Evolutionary conservation across 305 asterid genomes (phyloP).

Genomic region (Solanum chacoense): DNA sequence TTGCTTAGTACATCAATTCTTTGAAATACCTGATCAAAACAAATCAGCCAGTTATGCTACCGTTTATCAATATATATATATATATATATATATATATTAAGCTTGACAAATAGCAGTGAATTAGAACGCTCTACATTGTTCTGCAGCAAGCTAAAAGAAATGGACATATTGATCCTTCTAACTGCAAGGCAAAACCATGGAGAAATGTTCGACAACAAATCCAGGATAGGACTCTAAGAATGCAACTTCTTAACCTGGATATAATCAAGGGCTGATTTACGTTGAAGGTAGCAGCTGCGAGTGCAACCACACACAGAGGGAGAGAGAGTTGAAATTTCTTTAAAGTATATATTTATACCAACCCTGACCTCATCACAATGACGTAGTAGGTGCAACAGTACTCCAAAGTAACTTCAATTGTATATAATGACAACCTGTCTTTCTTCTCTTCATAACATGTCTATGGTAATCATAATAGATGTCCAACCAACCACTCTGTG

Average conservation of each 20-base stretch:
- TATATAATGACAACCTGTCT: neutral
- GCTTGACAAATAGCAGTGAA: neutral
- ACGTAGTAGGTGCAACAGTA: neutral
- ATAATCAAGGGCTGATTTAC: neutral
- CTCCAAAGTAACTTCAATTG: neutral
- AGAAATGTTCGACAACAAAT: neutral
- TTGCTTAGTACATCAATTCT: constrained; percentile 74
- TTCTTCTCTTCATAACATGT: neutral
- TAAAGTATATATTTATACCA: neutral
- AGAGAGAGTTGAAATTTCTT: neutral
- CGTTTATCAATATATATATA: neutral
- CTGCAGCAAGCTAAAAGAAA: neutral
- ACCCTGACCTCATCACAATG: neutral
- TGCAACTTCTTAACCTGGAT: neutral
- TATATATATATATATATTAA: neutral
- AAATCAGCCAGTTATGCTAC: neutral
- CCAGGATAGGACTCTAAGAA: neutral
- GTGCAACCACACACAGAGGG: neutral
- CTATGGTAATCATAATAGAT: neutral
- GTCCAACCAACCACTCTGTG: neutral
- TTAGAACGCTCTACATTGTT: neutral
- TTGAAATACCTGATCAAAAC: constrained; percentile 62
- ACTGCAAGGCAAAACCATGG: neutral
- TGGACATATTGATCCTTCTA: neutral
- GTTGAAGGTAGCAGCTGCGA: neutral